Percentiles rank a stretch among this genome's conserved stretches.
Conservation (phyloP, 108 stramenopile genomes). For the Nannochloropsis oceanica region DNA sequence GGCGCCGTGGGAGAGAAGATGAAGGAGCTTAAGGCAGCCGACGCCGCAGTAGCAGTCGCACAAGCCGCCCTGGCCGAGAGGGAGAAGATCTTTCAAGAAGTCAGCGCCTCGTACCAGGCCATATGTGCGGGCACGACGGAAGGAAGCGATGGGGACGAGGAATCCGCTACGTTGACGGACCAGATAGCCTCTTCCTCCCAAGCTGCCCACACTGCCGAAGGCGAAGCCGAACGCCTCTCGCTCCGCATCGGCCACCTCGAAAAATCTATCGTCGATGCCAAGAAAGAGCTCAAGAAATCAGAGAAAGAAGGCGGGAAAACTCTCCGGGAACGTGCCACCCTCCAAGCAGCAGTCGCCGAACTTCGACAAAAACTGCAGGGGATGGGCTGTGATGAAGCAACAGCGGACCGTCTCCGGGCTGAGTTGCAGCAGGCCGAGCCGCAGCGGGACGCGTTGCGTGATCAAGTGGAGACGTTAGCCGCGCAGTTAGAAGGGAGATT, state of each 20-base stretch:
- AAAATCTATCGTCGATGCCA: slow-evolving; percentile 52
- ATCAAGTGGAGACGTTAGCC: slow-evolving; percentile 54
- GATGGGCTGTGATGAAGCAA: slow-evolving; percentile 5
- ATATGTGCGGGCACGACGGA: slow-evolving; percentile 24
- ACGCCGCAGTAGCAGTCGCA: neutral
- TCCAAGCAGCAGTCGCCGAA: neutral
- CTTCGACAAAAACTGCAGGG: neutral
- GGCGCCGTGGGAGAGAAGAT: neutral
- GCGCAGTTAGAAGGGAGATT: slow-evolving; percentile 70
- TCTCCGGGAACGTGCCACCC: neutral
- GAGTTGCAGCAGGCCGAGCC: slow-evolving; percentile 22
- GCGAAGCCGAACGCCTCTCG: slow-evolving; percentile 54
- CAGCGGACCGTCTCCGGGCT: slow-evolving; percentile 12
- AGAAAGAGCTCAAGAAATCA: slow-evolving; percentile 65
- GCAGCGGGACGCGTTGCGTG: slow-evolving; percentile 2
- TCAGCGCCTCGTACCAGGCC: neutral
- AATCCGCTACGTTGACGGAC: slow-evolving; percentile 3
- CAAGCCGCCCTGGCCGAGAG: slow-evolving; percentile 1
- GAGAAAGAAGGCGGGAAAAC: slow-evolving; percentile 36
- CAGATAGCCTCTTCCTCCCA: neutral
- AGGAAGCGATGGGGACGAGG: neutral
- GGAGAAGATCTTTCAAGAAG: neutral
- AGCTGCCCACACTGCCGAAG: slow-evolving; percentile 29
- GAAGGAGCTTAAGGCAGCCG: neutral
- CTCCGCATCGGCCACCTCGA: slow-evolving; percentile 75